A percentile compares a stretch with the other conserved stretches of the same genome.
Conservation (phyloP, 169 alveolate species). For the Eimeria necatrix region DNA sequence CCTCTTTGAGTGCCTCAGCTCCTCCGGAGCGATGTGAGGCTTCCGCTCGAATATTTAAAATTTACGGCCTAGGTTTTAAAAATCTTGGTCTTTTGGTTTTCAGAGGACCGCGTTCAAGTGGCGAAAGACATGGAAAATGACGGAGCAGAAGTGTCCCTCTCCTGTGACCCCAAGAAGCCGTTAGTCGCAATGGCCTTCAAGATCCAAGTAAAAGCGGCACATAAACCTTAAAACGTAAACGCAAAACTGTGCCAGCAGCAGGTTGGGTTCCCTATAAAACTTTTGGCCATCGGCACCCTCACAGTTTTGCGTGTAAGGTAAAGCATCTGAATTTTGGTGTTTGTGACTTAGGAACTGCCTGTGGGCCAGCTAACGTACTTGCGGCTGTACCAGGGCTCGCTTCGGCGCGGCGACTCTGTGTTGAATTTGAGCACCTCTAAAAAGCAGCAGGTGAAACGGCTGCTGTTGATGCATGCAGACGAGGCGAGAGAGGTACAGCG, state of each 20-base stretch:
- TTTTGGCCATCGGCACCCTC: no score
- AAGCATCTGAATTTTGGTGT: neutral
- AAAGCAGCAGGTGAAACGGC: slow-evolving; percentile 82
- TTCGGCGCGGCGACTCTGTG: slow-evolving; percentile 90
- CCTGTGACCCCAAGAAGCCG: slow-evolving; percentile 89
- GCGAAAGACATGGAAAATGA: slow-evolving; percentile 84
- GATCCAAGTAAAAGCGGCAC: slow-evolving; percentile 91
- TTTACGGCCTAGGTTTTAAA: neutral
- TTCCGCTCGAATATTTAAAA: neutral
- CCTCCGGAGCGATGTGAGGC: neutral
- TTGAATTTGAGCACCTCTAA: slow-evolving; percentile 88
- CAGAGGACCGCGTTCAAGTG: slow-evolving; percentile 82
- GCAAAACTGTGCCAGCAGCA: no score
- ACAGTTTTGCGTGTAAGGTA: neutral
- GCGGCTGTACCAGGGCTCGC: slow-evolving; percentile 94
- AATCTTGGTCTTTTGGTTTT: neutral
- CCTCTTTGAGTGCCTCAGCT: no score
- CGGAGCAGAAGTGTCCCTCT: slow-evolving; percentile 85
- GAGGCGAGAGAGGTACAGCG: slow-evolving; percentile 94
- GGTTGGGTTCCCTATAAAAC: no score
- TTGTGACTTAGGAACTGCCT: slow-evolving; percentile 79
- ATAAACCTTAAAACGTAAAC: neutral
- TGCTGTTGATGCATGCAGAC: slow-evolving; percentile 96
- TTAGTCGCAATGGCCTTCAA: slow-evolving; percentile 96
- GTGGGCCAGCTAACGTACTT: slow-evolving; percentile 95